Conservation (phyloP, 2,329 filamentous ascomycete genomes). For the Aaosphaeria pasadenensis region DNA sequence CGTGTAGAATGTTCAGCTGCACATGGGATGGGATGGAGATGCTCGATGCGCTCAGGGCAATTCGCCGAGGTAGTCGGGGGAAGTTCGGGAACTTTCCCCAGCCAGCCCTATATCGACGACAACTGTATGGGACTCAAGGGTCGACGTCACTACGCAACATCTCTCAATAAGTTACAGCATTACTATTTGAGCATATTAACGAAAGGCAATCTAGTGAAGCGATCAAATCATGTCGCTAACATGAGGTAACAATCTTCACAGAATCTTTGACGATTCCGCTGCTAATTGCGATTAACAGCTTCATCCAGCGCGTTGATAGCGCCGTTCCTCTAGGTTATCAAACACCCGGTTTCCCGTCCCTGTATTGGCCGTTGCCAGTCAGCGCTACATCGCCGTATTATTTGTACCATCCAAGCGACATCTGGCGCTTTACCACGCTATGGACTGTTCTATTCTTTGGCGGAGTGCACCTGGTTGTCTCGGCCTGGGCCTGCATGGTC, state of each 20-base stretch:
- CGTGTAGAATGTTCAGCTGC: not conserved
- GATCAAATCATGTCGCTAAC: not conserved
- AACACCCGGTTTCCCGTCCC: constrained; percentile 72
- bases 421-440: constrained; percentile 82
- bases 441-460: constrained; percentile 83
- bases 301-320: constrained; percentile 45
- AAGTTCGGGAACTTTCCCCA: constrained; percentile 1
- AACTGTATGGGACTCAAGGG: too few relatives aligned
- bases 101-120: not conserved
- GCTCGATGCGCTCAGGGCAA: constrained; percentile 8
- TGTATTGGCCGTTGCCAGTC: constrained; percentile 70
- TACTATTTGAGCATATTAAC: too few relatives aligned
- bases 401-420: constrained; percentile 72
- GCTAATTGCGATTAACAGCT: constrained; percentile 18
- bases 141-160: too few relatives aligned
- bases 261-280: too few relatives aligned
- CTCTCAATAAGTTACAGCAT: too few relatives aligned
- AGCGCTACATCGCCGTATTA: constrained; percentile 56
- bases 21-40: constrained; percentile 15
- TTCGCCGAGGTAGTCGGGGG: constrained; percentile 25
- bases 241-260: not conserved
- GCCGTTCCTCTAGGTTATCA: constrained; percentile 58
- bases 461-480: constrained; percentile 70
- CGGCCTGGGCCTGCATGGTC: constrained; percentile 68
- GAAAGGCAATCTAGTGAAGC: too few relatives aligned